These are phyloP conservation scores for Russula emetica DNA, from an alignment of 768 basidiomycete genomes.

Conservation along the genomic window DNA sequence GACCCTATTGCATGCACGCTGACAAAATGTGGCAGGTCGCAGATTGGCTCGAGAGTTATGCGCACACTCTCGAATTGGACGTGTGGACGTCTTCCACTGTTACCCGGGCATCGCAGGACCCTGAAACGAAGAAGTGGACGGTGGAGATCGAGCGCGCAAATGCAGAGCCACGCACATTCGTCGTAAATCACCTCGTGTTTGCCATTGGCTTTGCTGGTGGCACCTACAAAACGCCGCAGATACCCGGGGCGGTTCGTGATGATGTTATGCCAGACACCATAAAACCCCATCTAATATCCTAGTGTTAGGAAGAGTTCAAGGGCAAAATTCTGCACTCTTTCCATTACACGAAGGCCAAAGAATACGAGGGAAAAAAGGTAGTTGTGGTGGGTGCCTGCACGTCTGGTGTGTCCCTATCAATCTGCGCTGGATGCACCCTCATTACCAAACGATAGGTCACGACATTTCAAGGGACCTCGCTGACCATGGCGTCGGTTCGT, in stretches of 20 bases:
- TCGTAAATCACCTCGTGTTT: constrained; percentile 34
- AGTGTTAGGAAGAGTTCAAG: constrained; percentile 34
- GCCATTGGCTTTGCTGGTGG: constrained; percentile 37
- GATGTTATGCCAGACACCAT: not conserved
- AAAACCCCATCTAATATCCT: not conserved
- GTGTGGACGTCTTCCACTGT: constrained; percentile 49
- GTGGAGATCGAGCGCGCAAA: constrained; percentile 23
- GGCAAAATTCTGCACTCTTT: constrained; percentile 36
- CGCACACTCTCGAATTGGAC: constrained; percentile 55
- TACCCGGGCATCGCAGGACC: constrained; percentile 23
- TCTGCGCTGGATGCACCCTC: not conserved
- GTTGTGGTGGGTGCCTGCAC: constrained; percentile 40
- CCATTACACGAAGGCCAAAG: constrained; percentile 32
- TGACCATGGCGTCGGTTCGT: constrained; percentile 31
- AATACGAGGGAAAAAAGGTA: constrained; percentile 40
- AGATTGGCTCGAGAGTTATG: constrained; percentile 65
- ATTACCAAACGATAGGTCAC: constrained; percentile 28
- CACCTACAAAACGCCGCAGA: constrained; percentile 33
- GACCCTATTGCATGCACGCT: not conserved
- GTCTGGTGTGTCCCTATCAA: constrained; percentile 19
- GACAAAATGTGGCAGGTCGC: constrained; percentile 43
- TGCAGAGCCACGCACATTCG: constrained; percentile 14
- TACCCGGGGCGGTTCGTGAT: constrained; percentile 25
- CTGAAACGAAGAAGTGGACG: constrained; percentile 27
- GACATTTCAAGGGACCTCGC: constrained; percentile 35